Conservation (phyloP, 331 rosid species). For the Malus hybrid region DNA sequence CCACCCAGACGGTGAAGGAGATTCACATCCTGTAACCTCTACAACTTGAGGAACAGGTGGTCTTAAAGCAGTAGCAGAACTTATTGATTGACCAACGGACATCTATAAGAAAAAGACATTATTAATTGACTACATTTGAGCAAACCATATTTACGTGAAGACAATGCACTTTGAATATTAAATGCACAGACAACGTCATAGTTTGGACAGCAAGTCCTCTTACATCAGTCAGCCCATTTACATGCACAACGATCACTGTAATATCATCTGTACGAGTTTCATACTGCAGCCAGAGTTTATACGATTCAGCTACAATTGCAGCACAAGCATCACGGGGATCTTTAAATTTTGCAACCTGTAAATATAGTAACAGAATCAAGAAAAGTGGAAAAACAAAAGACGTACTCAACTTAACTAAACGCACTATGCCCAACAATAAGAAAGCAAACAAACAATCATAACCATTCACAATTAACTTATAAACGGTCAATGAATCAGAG, state of each 20-base stretch:
- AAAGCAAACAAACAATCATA: not conserved
- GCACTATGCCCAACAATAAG: slow-evolving; percentile 15
- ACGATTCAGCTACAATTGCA: slow-evolving; percentile 95
- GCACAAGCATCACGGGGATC: slow-evolving; percentile 99
- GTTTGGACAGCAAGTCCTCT: slow-evolving; percentile 14
- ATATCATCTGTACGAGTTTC: slow-evolving; percentile 99
- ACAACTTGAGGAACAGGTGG: slow-evolving; percentile 69
- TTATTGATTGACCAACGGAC: slow-evolving; percentile 48
- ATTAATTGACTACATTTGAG: slow-evolving; percentile 16
- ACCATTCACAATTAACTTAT: not conserved
- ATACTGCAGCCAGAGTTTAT: slow-evolving; percentile 94
- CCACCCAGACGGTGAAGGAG: slow-evolving; percentile 81
- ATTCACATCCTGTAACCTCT: slow-evolving; percentile 90
- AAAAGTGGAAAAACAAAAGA: slow-evolving; percentile 4
- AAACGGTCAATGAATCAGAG: not conserved
- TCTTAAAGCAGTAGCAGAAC: slow-evolving; percentile 29
- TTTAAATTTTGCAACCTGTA: slow-evolving; percentile 79
- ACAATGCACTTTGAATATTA: not conserved
- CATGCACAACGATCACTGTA: slow-evolving; percentile 88
- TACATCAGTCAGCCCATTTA: slow-evolving; percentile 78
- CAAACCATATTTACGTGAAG: not conserved
- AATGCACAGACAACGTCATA: not conserved
- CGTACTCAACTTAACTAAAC: not conserved
- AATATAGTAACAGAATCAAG: slow-evolving; percentile 13
- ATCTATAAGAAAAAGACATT: slow-evolving; percentile 31